Evolutionary conservation across 768 basidiomycete species (phyloP).

Genomic region (Hygrocybe coccinea): DNA sequence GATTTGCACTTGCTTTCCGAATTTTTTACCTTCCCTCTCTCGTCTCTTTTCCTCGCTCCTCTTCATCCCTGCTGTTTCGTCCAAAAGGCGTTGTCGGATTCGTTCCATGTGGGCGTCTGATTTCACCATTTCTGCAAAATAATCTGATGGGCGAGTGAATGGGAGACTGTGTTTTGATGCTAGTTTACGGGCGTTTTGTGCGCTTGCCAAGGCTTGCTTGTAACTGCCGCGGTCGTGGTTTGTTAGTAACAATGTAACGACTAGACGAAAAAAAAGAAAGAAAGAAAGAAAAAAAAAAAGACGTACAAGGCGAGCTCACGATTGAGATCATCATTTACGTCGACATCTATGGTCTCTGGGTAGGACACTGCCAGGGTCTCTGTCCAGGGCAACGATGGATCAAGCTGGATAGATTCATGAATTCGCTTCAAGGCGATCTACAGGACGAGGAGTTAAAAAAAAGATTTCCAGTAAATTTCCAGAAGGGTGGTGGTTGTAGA

Average conservation of each 20-base stretch:
- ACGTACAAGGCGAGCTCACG: conserved; percentile 94
- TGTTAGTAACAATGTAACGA: too few species aligned
- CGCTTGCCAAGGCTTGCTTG: conserved; percentile 87
- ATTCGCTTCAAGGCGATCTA: conserved; percentile 79
- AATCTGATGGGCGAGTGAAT: conserved; percentile 89
- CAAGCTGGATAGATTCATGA: conserved; percentile 69
- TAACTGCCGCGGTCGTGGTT: conserved; percentile 54
- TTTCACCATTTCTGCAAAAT: conserved; percentile 99
- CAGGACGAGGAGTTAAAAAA: too few species aligned
- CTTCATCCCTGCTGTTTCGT: conserved; percentile 85
- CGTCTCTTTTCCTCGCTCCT: conserved; percentile 87
- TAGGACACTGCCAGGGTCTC: conserved; percentile 73
- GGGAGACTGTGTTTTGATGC: conserved; percentile 75
- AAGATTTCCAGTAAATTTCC: background rate
- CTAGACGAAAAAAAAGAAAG: too few species aligned
- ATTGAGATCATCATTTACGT: conserved; percentile 84
- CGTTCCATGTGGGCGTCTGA: conserved; percentile 97
- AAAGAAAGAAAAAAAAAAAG: background rate
- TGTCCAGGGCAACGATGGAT: conserved; percentile 74
- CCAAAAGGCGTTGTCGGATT: conserved; percentile 82
- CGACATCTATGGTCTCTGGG: conserved; percentile 67
- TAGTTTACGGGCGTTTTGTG: conserved; percentile 68
- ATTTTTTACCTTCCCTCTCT: conserved; percentile 95
- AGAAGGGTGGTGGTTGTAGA: background rate
- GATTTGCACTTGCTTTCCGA: conserved; percentile 94